Evolutionary conservation across 352 stramenopile genomes (phyloP).

Genomic region (Thalassiosira exigua): DNA sequence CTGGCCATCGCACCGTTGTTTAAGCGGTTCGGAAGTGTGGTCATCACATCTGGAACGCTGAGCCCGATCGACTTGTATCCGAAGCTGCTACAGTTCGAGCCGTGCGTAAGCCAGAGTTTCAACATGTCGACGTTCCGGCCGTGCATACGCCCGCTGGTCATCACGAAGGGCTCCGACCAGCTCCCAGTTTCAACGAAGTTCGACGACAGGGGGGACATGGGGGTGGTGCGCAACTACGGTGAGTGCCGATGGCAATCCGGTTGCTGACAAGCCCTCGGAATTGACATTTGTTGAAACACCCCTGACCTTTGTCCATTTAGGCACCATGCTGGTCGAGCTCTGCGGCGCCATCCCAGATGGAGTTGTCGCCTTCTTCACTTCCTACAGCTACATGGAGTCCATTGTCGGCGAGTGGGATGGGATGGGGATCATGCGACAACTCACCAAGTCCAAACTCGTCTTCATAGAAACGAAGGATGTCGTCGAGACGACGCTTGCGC

Average conservation of each 20-base stretch:
- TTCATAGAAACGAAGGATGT: constrained; percentile 99
- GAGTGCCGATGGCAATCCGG: no score
- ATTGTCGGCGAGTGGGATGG: constrained; percentile 97
- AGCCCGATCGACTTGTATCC: constrained; percentile 99
- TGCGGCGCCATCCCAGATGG: constrained; percentile 94
- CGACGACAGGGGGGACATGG: constrained; percentile 82
- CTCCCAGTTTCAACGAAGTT: constrained; percentile 92
- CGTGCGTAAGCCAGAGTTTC: constrained; percentile 94
- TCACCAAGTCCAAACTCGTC: constrained; percentile 96
- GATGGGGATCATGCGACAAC: constrained; percentile 90
- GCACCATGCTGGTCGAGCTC: constrained; percentile 94
- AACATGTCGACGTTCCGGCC: constrained; percentile 98
- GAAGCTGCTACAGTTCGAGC: constrained; percentile 97
- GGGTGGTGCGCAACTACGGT: constrained; percentile 96
- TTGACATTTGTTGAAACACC: no score
- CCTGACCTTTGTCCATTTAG: constrained; percentile 8
- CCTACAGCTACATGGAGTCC: constrained; percentile 99
- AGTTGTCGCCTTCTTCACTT: constrained; percentile 99
- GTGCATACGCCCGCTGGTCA: constrained; percentile 97
- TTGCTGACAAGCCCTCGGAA: no score
- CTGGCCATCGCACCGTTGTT: constrained; percentile 98
- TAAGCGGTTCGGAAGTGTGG: constrained; percentile 91
- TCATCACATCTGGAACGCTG: constrained; percentile 94
- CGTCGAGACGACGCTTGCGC: constrained; percentile 97
- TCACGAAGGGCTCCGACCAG: constrained; percentile 96